These are phyloP conservation scores for Colletotrichum paranaense DNA, from an alignment of 2,329 filamentous ascomycete genomes.

Conservation along the genomic window DNA sequence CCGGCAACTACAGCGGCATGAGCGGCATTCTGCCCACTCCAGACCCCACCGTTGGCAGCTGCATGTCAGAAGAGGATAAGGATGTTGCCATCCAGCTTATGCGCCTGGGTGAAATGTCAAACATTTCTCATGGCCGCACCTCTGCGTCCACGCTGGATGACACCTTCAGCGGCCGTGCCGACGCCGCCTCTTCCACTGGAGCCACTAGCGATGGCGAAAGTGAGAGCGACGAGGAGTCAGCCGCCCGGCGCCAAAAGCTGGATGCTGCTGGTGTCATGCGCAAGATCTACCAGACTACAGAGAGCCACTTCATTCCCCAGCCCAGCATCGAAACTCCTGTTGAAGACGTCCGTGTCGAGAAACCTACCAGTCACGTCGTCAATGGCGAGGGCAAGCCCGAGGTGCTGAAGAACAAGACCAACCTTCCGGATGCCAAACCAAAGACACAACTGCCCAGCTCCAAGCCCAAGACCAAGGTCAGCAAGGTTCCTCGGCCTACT, in stretches of 20 bases:
- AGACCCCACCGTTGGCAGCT: constrained; percentile 96
- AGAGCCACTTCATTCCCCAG: constrained; percentile 61
- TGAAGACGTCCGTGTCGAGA: constrained; percentile 67
- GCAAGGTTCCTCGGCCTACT: constrained; percentile 51
- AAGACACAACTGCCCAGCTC: constrained; percentile 47
- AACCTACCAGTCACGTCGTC: constrained; percentile 47
- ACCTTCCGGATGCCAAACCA: constrained; percentile 49
- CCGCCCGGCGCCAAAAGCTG: constrained; percentile 68
- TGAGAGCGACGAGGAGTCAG: constrained; percentile 72
- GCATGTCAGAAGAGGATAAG: constrained; percentile 92
- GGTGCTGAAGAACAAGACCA: constrained; percentile 48
- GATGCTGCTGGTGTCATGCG: constrained; percentile 55
- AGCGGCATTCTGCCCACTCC: constrained; percentile 85
- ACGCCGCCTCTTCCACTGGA: constrained; percentile 85
- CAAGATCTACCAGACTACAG: constrained; percentile 63
- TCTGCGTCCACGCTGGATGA: constrained; percentile 95
- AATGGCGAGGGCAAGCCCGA: constrained; percentile 53
- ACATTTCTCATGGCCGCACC: constrained; percentile 91
- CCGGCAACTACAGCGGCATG: constrained; percentile 41
- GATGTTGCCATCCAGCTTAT: constrained; percentile 98
- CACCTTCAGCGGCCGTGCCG: constrained; percentile 89
- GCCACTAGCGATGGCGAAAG: constrained; percentile 84
- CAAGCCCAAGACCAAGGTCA: constrained; percentile 58
- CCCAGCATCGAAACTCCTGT: constrained; percentile 61
- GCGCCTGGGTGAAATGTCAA: constrained; percentile 92